These are phyloP conservation scores for Nectriaceae sp. DNA, from an alignment of 2,329 filamentous ascomycete species.

Conservation along the genomic window DNA sequence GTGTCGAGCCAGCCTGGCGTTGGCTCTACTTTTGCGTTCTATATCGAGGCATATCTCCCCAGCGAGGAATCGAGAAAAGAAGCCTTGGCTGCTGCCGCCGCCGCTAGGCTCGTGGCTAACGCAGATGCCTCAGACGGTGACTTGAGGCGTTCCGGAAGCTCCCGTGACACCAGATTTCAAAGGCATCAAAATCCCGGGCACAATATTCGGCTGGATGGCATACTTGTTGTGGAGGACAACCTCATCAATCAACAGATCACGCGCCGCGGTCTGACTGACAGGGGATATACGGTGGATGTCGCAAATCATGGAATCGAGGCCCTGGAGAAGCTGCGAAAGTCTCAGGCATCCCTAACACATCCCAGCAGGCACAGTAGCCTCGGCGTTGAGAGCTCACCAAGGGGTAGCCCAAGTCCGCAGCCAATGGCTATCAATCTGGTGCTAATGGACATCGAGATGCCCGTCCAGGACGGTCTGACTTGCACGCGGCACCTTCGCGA, in stretches of 20 bases:
- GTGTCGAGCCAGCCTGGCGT: constrained; percentile 67
- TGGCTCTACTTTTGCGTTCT: constrained; percentile 78
- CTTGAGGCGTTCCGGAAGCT: constrained; percentile 15
- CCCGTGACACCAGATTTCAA: constrained; percentile 23
- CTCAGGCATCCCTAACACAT: constrained; percentile 23
- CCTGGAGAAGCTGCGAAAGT: constrained; percentile 45
- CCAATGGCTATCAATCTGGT: constrained; percentile 57
- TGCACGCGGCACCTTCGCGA: constrained; percentile 66
- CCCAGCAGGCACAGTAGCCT: background rate
- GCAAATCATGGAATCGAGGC: constrained; percentile 61
- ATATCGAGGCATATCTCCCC: constrained; percentile 60
- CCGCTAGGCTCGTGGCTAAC: constrained; percentile 32
- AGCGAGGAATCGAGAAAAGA: constrained; percentile 42
- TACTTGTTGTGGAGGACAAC: constrained; percentile 63
- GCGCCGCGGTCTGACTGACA: constrained; percentile 50
- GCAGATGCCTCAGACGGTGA: constrained; percentile 20
- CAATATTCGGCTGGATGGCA: constrained; percentile 37
- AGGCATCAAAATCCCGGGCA: constrained; percentile 27
- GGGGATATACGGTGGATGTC: constrained; percentile 52
- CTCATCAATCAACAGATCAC: constrained; percentile 61
- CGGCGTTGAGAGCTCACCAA: constrained; percentile 7
- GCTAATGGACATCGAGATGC: constrained; percentile 79
- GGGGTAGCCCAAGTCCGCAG: constrained; percentile 11
- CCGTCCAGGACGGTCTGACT: constrained; percentile 69
- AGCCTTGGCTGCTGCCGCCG: constrained; percentile 39